phyloP scores from a whole-genome alignment of 352 stramenopile species.

The Globisporangium cederbergense region DNA sequence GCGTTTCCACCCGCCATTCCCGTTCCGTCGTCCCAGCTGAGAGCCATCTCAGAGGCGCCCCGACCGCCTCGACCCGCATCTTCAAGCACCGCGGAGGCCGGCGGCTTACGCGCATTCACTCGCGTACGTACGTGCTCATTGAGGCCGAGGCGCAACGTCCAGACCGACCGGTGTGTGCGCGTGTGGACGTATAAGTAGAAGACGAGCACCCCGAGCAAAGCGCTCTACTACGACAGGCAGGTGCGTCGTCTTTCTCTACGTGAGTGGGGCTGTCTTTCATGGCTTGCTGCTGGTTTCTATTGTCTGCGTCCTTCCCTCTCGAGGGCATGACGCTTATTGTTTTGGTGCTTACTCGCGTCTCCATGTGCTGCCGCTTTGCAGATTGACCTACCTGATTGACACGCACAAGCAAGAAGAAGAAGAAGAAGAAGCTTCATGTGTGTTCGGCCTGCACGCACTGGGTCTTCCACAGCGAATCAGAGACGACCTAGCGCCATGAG shows the following conservation, averaged over 20 bases:
- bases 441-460: constrained; percentile 27
- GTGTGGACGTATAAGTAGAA: neutral
- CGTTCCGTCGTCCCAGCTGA: constrained; percentile 2
- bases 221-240: neutral
- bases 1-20: constrained; percentile 1
- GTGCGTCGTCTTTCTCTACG: neutral
- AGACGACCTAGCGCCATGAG: constrained; percentile 10
- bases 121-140: neutral
- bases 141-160: neutral
- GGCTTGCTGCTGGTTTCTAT: neutral
- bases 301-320: neutral
- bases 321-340: no score
- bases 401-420: neutral
- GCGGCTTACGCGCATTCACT: neutral
- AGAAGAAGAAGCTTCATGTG: constrained; percentile 30
- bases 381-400: neutral
- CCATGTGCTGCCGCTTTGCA: neutral
- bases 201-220: neutral
- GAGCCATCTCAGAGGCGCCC: neutral
- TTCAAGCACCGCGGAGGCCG: neutral
- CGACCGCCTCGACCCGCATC: neutral
- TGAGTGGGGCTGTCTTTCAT: neutral
- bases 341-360: neutral
- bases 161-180: neutral
- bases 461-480: neutral